Base-by-base conservation (phyloP, 768 basidiomycete genomes). In the Russula ochroleuca region DNA sequence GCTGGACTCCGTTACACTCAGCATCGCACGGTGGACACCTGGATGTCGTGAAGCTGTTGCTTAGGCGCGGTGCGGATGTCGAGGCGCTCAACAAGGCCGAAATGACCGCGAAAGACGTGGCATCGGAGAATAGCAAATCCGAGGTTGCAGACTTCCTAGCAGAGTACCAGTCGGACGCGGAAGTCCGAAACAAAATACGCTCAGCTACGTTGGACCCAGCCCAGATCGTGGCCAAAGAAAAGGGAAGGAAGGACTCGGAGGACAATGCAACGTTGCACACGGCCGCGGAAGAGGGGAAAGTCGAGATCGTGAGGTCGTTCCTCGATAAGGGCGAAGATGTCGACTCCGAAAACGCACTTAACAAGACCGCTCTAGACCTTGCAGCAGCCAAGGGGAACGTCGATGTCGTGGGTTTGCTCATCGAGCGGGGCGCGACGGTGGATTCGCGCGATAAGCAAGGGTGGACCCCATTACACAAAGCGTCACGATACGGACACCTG, bases 401-500 rank as follows among this genome's bases (percentile, higher is more conserved):
- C 15, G 54, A 57, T 5, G 45, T 57, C n/a, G 54, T 31, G 15
- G 23, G 23, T 5, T 9, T 49, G 48, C 48, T 49, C 9, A 33
- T 63, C 41, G 3, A 21, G 11, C 49, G 15, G 23, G 40, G 48
- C 5, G 62, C 62, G 8, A 23, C 35, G 17, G 57, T 58, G 41
- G 35, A 58, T 15, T 40, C 54, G 5, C 50, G 57, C 3, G 41
- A 52, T 33, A 28, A 5, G 8, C 0, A 0, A 0, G 49, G 49
- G 5, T 51, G 50, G 57, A 58, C 62, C 14, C 49, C 62, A 1
- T 15, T 63, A 15, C 62, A 63, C 35, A n/a, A 14, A 8, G 62
- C 62, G 3, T 43, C 57, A 4, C 25, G 33, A 7, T 11, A 17
- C 9, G 62, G 57, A 15, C 50, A 53, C 19, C 21, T 45, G 35